These are phyloP conservation scores for Arthrinium puccinioides DNA, from an alignment of 2,329 filamentous ascomycete species.

Conservation along the genomic window DNA sequence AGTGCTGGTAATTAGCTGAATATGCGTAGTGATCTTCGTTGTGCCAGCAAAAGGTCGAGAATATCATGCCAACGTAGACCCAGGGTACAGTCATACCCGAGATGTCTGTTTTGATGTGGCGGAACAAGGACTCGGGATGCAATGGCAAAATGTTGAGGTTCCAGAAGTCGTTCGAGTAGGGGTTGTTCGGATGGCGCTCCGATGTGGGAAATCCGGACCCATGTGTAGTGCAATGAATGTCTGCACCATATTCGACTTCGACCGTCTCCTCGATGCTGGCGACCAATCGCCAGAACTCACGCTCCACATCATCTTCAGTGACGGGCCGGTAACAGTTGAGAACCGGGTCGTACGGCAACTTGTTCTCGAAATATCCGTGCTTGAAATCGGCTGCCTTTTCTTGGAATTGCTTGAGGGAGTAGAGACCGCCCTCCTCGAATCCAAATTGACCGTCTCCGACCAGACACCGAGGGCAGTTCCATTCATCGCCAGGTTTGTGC, in stretches of 20 bases:
- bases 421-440: slow-evolving; percentile 92
- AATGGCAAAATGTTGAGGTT: slow-evolving; percentile 91
- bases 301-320: slow-evolving; percentile 91
- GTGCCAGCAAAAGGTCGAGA: slow-evolving; percentile 99
- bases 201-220: slow-evolving; percentile 94
- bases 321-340: slow-evolving; percentile 74
- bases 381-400: slow-evolving; percentile 95
- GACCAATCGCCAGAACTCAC: slow-evolving; percentile 93
- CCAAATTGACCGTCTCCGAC: slow-evolving; percentile 96
- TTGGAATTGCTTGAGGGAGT: slow-evolving; percentile 92
- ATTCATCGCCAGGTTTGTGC: slow-evolving; percentile 73
- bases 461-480: slow-evolving; percentile 92
- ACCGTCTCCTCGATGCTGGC: slow-evolving; percentile 92
- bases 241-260: slow-evolving; percentile 95
- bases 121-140: slow-evolving; percentile 84
- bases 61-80: slow-evolving; percentile 99
- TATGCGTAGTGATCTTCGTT: slow-evolving; percentile 98
- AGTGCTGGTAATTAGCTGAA: slow-evolving; percentile 96
- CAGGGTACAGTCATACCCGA: slow-evolving; percentile 99
- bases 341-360: slow-evolving; percentile 80
- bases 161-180: slow-evolving; percentile 87
- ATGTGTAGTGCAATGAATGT: slow-evolving; percentile 96
- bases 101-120: slow-evolving; percentile 96
- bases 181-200: slow-evolving; percentile 80
- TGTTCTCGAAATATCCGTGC: slow-evolving; percentile 83